Evolutionary conservation across 2,329 filamentous ascomycete genomes (phyloP).

Genomic region (Colletotrichum echinochloae): DNA sequence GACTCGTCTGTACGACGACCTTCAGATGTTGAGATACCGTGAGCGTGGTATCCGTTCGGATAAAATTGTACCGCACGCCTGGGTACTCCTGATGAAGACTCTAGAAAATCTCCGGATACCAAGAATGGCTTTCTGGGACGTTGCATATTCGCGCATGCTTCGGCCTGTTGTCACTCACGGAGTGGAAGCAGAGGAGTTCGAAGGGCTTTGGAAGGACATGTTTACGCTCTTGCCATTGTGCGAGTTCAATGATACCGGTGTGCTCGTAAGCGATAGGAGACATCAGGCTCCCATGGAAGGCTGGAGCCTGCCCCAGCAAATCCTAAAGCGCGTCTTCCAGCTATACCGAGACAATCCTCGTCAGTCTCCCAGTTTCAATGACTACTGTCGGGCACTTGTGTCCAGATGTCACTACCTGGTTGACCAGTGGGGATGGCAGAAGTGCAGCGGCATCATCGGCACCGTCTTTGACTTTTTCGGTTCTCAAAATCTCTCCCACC

Average conservation of each 20-base stretch:
- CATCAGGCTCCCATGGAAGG: slow-evolving; percentile 62
- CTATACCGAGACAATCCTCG: slow-evolving; percentile 67
- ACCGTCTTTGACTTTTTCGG: slow-evolving; percentile 77
- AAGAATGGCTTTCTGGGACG: slow-evolving; percentile 70
- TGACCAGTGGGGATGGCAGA: slow-evolving; percentile 74
- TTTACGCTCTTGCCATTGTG: slow-evolving; percentile 71
- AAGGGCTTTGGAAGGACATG: slow-evolving; percentile 68
- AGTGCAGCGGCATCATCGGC: slow-evolving; percentile 67
- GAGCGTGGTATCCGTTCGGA: slow-evolving; percentile 66
- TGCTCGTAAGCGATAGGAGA: slow-evolving; percentile 56
- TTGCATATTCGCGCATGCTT: slow-evolving; percentile 60
- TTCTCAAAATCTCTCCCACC: slow-evolving; percentile 68
- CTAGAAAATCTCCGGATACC: slow-evolving; percentile 64
- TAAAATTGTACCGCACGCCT: slow-evolving; percentile 61
- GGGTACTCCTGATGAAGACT: slow-evolving; percentile 69
- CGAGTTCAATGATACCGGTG: slow-evolving; percentile 68
- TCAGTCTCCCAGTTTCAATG: slow-evolving; percentile 73
- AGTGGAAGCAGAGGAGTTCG: slow-evolving; percentile 61
- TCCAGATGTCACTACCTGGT: slow-evolving; percentile 73
- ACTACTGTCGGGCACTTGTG: slow-evolving; percentile 71
- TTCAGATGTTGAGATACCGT: slow-evolving; percentile 58
- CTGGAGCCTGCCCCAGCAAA: slow-evolving; percentile 69
- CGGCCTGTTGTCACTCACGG: slow-evolving; percentile 50
- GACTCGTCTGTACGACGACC: slow-evolving; percentile 59
- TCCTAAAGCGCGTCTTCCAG: slow-evolving; percentile 68